Conservation (phyloP, 495 filamentous ascomycete genomes). For the Hypomontagnella submonticulosa region DNA sequence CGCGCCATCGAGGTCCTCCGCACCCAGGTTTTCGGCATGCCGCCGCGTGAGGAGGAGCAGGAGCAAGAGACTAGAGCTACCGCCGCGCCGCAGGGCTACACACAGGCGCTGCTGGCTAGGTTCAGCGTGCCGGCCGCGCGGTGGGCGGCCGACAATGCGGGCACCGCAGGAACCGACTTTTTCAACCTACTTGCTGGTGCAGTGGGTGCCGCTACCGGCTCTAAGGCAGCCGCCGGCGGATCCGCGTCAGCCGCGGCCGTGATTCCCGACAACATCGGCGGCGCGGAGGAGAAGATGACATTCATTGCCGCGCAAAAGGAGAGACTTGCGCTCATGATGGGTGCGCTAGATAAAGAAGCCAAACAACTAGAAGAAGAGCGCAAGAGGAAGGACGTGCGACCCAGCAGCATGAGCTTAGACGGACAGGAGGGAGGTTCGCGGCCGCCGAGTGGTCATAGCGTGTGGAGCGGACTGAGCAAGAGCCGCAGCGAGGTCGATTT, state of each 20-base stretch:
- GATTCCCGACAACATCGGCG: constrained; percentile 72
- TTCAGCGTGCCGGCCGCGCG: constrained; percentile 80
- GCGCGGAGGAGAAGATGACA: constrained; percentile 70
- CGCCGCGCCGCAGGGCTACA: constrained; percentile 69
- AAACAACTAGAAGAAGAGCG: constrained; percentile 53
- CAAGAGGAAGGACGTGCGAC: constrained; percentile 39
- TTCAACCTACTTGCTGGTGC: constrained; percentile 81
- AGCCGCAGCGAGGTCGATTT: constrained; percentile 83
- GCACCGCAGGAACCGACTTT: constrained; percentile 68
- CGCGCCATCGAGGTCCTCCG: constrained; percentile 78
- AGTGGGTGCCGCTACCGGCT: constrained; percentile 56
- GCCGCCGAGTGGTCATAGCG: constrained; percentile 60
- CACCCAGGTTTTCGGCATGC: constrained; percentile 76
- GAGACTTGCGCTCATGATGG: constrained; percentile 73
- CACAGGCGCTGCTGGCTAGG: constrained; percentile 81
- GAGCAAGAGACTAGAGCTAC: constrained; percentile 53
- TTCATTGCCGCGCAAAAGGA: constrained; percentile 81
- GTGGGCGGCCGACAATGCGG: constrained; percentile 52
- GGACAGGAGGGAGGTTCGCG: constrained; percentile 45
- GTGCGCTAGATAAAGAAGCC: constrained; percentile 80
- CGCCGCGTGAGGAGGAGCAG: constrained; percentile 58
- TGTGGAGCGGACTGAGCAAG: constrained; percentile 68
- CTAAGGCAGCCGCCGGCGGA: constrained; percentile 19
- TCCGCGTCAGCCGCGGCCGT: constrained; percentile 65
- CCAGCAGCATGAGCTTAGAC: constrained; percentile 48